Evolutionary conservation across 2,329 filamentous ascomycete genomes (phyloP).

Genomic region (Penicillium sclerotigenum): DNA sequence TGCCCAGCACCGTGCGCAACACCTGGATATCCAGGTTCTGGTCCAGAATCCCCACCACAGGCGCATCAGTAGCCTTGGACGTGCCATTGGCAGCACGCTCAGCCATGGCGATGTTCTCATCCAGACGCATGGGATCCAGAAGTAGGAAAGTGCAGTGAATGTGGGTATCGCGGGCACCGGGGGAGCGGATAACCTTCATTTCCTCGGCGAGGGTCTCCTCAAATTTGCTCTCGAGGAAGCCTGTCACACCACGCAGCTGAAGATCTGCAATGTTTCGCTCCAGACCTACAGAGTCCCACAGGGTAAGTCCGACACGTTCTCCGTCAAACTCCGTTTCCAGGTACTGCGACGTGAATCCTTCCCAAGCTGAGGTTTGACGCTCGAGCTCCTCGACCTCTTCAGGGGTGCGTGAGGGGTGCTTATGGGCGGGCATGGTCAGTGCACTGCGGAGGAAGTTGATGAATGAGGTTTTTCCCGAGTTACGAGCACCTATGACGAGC

Average conservation of each 20-base stretch:
- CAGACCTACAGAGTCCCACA: slow-evolving; percentile 95
- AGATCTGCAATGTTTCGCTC: slow-evolving; percentile 95
- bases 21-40: slow-evolving; percentile 89
- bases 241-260: slow-evolving; percentile 84
- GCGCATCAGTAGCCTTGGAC: slow-evolving; percentile 44
- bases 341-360: slow-evolving; percentile 81
- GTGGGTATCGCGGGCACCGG: slow-evolving; percentile 90
- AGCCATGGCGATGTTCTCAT: slow-evolving; percentile 71
- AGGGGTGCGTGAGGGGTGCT: slow-evolving; percentile 57
- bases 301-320: slow-evolving; percentile 84
- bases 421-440: slow-evolving; percentile 76
- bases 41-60: slow-evolving; percentile 67
- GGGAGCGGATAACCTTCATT: slow-evolving; percentile 92
- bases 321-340: slow-evolving; percentile 91
- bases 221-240: slow-evolving; percentile 96
- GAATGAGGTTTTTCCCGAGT: slow-evolving; percentile 92
- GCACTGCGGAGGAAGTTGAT: slow-evolving; percentile 91
- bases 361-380: slow-evolving; percentile 53
- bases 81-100: slow-evolving; percentile 57
- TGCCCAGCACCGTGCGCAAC: slow-evolving; percentile 79
- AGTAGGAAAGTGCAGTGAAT: slow-evolving; percentile 94
- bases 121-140: slow-evolving; percentile 81
- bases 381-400: slow-evolving; percentile 57
- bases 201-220: slow-evolving; percentile 97
- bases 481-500: slow-evolving; percentile 81